These are phyloP conservation scores for Macadamia tetraphylla DNA, from an alignment of 164 flowering plant genomes.

Conservation along the genomic window DNA sequence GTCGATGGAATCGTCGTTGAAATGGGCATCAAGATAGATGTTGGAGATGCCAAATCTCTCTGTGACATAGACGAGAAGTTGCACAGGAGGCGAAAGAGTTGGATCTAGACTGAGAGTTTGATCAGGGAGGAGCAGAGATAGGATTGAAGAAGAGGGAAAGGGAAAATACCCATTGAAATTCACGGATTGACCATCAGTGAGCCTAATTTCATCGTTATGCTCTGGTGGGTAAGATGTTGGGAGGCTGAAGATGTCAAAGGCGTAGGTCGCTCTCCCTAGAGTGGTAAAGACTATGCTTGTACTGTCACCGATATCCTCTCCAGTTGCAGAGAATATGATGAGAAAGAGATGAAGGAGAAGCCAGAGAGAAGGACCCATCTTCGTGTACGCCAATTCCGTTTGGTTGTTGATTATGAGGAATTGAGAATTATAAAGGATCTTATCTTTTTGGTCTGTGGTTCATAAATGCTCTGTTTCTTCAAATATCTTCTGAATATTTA, in stretches of 20 bases:
- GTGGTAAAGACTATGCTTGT: constrained; percentile 58
- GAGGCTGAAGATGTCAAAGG: constrained; percentile 65
- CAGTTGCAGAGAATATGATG: constrained; percentile 4
- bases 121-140: constrained; percentile 15
- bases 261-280: constrained; percentile 48
- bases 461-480: too few species aligned
- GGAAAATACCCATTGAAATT: constrained; percentile 82
- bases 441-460: too few species aligned
- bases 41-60: constrained; percentile 55
- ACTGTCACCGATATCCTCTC: constrained; percentile 5
- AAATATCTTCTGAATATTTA: too few species aligned
- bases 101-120: constrained; percentile 12
- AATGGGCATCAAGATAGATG: constrained; percentile 42
- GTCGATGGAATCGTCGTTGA: background rate
- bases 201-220: constrained; percentile 28
- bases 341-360: constrained; percentile 5
- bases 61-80: constrained; percentile 48
- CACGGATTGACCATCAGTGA: constrained; percentile 66
- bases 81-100: background rate
- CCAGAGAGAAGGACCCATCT: constrained; percentile 5
- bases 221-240: constrained; percentile 14
- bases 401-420: too few species aligned
- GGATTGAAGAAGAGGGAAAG: constrained; percentile 23
- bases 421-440: too few species aligned
- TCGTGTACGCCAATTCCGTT: background rate